phyloP scores from a whole-genome alignment of 2,329 filamentous ascomycete species.

The Phialemonium atrogriseum region DNA sequence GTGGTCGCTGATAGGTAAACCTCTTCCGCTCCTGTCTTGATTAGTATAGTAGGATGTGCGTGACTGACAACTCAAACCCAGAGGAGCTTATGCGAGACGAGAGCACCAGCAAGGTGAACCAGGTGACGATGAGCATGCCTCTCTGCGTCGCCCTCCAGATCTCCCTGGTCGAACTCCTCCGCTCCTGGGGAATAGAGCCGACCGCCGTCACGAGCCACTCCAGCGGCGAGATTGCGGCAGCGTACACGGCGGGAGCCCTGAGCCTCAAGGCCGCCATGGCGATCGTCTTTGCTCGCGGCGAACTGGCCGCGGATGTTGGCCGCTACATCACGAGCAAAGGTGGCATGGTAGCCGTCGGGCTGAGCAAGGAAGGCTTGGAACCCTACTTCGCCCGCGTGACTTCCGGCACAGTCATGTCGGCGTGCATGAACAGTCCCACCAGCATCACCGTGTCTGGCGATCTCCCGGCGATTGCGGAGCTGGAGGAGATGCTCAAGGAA shows the following conservation, averaged over 20 bases:
- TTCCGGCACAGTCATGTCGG: slow-evolving; percentile 11
- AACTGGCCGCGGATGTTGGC: slow-evolving; percentile 1
- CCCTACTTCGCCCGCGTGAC: slow-evolving; percentile 1
- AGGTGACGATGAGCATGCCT: slow-evolving; percentile 23
- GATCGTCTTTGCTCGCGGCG: slow-evolving; percentile 13
- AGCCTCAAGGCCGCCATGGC: slow-evolving; percentile 9
- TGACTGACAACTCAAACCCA: too few relatives aligned
- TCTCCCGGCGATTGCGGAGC: slow-evolving; percentile 11
- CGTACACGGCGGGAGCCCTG: slow-evolving; percentile 26
- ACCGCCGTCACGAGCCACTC: not conserved
- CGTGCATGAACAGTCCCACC: slow-evolving; percentile 19
- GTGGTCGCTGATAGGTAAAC: slow-evolving; percentile 15
- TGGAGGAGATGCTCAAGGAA: slow-evolving; percentile 8
- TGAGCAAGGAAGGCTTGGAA: slow-evolving; percentile 1
- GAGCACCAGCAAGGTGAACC: slow-evolving; percentile 12
- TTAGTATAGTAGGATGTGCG: too few relatives aligned
- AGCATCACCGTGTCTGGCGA: slow-evolving; percentile 21
- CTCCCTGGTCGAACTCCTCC: slow-evolving; percentile 27
- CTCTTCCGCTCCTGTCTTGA: too few relatives aligned
- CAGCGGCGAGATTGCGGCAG: slow-evolving; percentile 23
- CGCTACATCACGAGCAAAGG: slow-evolving; percentile 7
- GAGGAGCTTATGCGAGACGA: slow-evolving; percentile 12
- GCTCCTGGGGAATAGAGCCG: slow-evolving; percentile 15
- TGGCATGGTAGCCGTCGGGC: slow-evolving; percentile 14
- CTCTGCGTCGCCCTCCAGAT: slow-evolving; percentile 32